Evolutionary conservation across 176 grass and related monocot genomes (phyloP), one percentile per base, ranked within the genome.

Genomic region (Lolium rigidum): DNA sequence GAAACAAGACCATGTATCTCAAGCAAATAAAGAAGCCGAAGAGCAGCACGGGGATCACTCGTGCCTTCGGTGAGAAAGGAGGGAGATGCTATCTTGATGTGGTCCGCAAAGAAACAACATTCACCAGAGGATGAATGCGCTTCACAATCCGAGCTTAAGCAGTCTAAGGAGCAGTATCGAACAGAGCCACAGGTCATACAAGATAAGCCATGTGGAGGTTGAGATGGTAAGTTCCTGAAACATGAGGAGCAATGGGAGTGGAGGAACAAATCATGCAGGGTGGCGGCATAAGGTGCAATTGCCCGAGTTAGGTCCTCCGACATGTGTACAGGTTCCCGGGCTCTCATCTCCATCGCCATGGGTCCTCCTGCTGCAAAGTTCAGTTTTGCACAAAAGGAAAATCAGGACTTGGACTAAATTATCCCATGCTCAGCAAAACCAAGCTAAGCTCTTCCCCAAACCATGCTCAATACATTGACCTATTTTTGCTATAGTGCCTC

Each of bases 331-430:
- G 84, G 63, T 43, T 89, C 68, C 13, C 35, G 7, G 13, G 93
- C 88, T 76, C 88, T 90, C 91, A 98, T 98, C 81, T 93, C 91
- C 93, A 98, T 94, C 31, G 65, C 80, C 79, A 82, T 61, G 52
- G 12, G 39, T 31, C 52, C 85, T 86, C 48, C 80, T 83, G 35
- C 43, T 10, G 56, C 25, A 7, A 65, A 38, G 11, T 75, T 67
- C 2, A 67, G 9, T 73, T 64, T 35, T 83, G 47, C 68, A 60
- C 2, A 87, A 41, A 82, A 37, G 2, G 8, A 43, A 25, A 81
- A 83, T 67, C 10, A 78, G 63, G 22, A 59, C 0, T 67, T 13
- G 24, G 44, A 61, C 16, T 72, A 62, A 7, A 62, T 37, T 46
- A 70, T 9, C 43, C 54, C 35, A 57, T 73, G 3, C 25, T 17